phyloP scores from a whole-genome alignment of 2,329 filamentous ascomycete genomes.

The Tolypocladium ovalisporum region DNA sequence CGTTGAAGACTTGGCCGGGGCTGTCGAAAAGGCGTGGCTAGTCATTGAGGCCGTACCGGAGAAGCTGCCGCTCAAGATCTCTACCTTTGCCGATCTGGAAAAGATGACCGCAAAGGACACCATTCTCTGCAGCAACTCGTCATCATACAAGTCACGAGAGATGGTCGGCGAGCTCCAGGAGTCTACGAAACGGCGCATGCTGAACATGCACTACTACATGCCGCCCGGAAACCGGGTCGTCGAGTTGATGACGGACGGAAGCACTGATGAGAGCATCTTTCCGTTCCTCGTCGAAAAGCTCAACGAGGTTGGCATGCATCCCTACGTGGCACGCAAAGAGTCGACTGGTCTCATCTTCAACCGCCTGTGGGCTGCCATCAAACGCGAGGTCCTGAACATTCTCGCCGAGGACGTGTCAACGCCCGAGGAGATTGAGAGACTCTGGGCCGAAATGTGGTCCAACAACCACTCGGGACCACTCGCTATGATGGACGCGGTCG shows the following conservation, averaged over 20 bases:
- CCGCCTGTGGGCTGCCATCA: conserved; percentile 45
- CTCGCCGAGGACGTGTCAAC: conserved; percentile 36
- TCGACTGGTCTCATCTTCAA: conserved; percentile 46
- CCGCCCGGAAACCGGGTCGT: conserved; percentile 33
- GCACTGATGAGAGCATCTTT: conserved; percentile 30
- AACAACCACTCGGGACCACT: conserved; percentile 7
- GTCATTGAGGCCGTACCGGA: conserved; percentile 45
- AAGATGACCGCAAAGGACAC: conserved; percentile 28
- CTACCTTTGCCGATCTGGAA: conserved; percentile 36
- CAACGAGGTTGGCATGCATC: conserved; percentile 27
- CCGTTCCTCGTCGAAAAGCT: conserved; percentile 30
- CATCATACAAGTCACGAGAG: conserved; percentile 37
- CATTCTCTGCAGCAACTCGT: conserved; percentile 39
- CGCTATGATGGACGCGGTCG: conserved; percentile 34
- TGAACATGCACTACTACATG: conserved; percentile 44
- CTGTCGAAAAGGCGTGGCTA: conserved; percentile 37
- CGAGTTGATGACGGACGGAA: conserved; percentile 41
- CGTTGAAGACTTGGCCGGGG: conserved; percentile 23
- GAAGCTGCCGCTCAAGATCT: conserved; percentile 34
- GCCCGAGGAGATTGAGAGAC: conserved; percentile 35
- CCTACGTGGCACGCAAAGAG: conserved; percentile 31
- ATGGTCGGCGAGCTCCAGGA: conserved; percentile 32
- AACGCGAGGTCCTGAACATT: conserved; percentile 37
- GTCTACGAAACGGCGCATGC: conserved; percentile 22
- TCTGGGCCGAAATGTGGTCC: conserved; percentile 32